Base-by-base conservation (phyloP, 2,329 filamentous ascomycete genomes). In the Pleoardoris graminearum region DNA sequence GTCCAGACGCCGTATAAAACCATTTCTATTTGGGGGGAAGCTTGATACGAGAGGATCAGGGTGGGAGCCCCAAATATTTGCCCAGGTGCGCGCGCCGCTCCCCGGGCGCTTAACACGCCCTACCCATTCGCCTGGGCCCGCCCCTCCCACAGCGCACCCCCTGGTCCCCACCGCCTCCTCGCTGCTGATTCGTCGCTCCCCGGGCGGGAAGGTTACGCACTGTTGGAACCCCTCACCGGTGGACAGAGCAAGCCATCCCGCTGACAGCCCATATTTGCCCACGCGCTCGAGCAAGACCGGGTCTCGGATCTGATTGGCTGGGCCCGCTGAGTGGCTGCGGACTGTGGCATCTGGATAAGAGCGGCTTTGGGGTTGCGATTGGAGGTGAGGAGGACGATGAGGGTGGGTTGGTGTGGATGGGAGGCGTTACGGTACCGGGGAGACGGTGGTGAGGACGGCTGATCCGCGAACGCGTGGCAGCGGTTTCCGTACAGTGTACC, bases 201-300 rank as follows among this genome's bases (percentile, higher is more conserved):
- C 27, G 47, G n/a, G 59, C 59, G 65, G 65, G 60, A 62, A 61
- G 62, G 60, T 60, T 61, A 62, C 61, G 50, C 51, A 57, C 47
- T 48, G 51, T 61, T 61, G 60, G 58, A 29, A 37, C 33, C 44
- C 32, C 32, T 50, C 29, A 50, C 35, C 43, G 47, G 42, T 29
- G 39, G 16, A 16, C 19, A 11, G 11, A 8, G 37, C 23, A 30
- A 16, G 7, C 25, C 25, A n/a, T 5, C 30, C 29, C 16, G 27
- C 27, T 14, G 3, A 22, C 8, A n/a, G 16, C 11, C 8, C 16
- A 14, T 19, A 6, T 17, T 3, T 8, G 4, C 23, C n/a, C 27
- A 6, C 25, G 12, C 3, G 11, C 22, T 25, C 38, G 14, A 4
- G 10, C 5, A 36, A 36, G 17, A 16, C 22, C 1, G 6, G 12